These are phyloP conservation scores for Trichopus zeylanicus DNA, from an alignment of 116 monocot genomes.

Conservation along the genomic window DNA sequence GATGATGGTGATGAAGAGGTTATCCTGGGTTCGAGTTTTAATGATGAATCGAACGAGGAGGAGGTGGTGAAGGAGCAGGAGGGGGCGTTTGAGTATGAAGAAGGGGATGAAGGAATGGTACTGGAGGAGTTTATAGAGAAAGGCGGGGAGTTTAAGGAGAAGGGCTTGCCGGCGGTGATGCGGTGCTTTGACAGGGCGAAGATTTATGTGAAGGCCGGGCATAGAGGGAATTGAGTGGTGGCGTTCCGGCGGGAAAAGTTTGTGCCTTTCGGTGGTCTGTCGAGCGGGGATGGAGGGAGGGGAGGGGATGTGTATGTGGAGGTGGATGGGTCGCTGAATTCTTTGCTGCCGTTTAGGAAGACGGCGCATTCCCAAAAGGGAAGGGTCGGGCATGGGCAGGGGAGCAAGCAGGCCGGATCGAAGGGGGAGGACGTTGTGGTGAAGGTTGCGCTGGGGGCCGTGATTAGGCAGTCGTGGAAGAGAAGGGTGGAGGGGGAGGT, in stretches of 20 bases:
- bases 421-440: slow-evolving; percentile 90
- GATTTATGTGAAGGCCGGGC: slow-evolving; percentile 83
- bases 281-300: slow-evolving; percentile 86
- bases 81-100: not conserved
- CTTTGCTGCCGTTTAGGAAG: slow-evolving; percentile 82
- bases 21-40: no score
- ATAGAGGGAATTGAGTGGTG: slow-evolving; percentile 87
- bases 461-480: slow-evolving; percentile 53
- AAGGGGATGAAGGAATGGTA: not conserved
- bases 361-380: slow-evolving; percentile 69
- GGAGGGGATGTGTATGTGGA: slow-evolving; percentile 85
- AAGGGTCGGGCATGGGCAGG: slow-evolving; percentile 70
- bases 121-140: slow-evolving; percentile 3
- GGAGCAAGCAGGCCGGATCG: slow-evolving; percentile 66
- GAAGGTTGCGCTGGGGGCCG: slow-evolving; percentile 85
- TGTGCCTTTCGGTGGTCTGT: slow-evolving; percentile 84
- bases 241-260: slow-evolving; percentile 90
- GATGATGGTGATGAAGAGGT: no score
- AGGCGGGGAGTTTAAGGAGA: slow-evolving; percentile 48
- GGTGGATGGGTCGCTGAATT: slow-evolving; percentile 89
- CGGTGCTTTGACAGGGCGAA: slow-evolving; percentile 88
- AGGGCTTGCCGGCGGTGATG: slow-evolving; percentile 94
- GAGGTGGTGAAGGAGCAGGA: slow-evolving; percentile 6
- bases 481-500: slow-evolving; percentile 44
- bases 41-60: no score